Evolutionary conservation across 495 filamentous ascomycete species (phyloP).

Genomic region (Haplographium delicatum): DNA sequence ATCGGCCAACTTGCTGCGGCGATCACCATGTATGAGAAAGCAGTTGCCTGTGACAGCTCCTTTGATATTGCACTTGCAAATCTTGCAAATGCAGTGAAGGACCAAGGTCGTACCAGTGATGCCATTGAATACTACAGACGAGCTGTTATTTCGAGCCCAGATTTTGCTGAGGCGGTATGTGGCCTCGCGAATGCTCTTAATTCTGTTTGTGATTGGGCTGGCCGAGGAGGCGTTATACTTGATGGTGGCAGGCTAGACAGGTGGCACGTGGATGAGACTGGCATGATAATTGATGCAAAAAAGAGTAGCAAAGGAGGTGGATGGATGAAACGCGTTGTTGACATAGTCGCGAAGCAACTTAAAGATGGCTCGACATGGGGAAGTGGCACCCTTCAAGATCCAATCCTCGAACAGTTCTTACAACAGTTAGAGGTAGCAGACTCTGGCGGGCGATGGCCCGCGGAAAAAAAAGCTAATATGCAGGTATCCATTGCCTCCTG

Average conservation of each 20-base stretch:
- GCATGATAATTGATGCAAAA: constrained; percentile 73
- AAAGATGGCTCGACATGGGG: constrained; percentile 87
- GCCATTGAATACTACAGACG: constrained; percentile 89
- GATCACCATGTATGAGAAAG: constrained; percentile 96
- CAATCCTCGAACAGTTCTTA: constrained; percentile 37
- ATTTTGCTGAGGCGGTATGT: constrained; percentile 96
- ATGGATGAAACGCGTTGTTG: constrained; percentile 93
- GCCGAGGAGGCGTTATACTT: constrained; percentile 77
- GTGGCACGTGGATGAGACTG: constrained; percentile 89
- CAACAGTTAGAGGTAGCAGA: constrained; percentile 41
- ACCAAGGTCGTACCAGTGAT: constrained; percentile 86
- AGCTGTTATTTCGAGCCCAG: constrained; percentile 84
- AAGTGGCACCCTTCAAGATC: constrained; percentile 59
- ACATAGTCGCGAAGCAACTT: constrained; percentile 89
- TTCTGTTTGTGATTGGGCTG: constrained; percentile 93
- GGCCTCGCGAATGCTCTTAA: constrained; percentile 94
- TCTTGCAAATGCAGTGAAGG: constrained; percentile 96
- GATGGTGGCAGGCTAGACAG: constrained; percentile 71
- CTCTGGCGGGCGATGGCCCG: constrained; percentile 29
- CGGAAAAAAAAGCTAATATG: constrained; percentile 26
- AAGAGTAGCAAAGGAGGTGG: constrained; percentile 57
- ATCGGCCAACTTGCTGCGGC: constrained; percentile 88
- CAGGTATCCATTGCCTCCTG: constrained; percentile 45
- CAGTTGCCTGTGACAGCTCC: constrained; percentile 81
- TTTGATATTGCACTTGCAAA: constrained; percentile 98